phyloP scores from a whole-genome alignment of 2,329 filamentous ascomycete species.

The Hortaea werneckii region DNA sequence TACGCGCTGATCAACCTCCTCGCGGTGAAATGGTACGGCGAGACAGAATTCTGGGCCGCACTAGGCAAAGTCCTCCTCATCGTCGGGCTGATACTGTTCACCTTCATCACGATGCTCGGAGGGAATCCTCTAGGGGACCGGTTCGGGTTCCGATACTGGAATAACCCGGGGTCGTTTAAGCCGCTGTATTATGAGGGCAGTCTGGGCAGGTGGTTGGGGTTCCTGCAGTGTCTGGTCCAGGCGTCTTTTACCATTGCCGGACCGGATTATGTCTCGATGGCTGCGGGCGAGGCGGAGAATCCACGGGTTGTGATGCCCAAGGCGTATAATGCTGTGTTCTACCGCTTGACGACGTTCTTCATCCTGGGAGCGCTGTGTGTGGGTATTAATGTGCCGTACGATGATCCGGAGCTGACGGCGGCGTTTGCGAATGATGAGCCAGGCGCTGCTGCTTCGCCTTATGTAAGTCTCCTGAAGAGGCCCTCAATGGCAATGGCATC shows the following conservation, averaged over 20 bases:
- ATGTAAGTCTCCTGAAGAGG: slow-evolving; percentile 7
- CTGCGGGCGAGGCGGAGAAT: slow-evolving; percentile 37
- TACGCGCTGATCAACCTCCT: slow-evolving; percentile 35
- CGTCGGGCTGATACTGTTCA: slow-evolving; percentile 33
- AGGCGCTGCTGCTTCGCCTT: slow-evolving; percentile 18
- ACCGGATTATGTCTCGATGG: slow-evolving; percentile 40
- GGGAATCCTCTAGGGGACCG: slow-evolving; percentile 25
- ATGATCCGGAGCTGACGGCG: neutral
- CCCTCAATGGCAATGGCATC: too few relatives aligned
- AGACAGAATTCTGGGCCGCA: slow-evolving; percentile 43
- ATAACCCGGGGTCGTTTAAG: slow-evolving; percentile 23
- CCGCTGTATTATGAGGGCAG: slow-evolving; percentile 18
- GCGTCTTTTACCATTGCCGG: slow-evolving; percentile 32
- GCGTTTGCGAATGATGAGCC: slow-evolving; percentile 10
- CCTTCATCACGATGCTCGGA: slow-evolving; percentile 27
- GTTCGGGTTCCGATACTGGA: slow-evolving; percentile 38
- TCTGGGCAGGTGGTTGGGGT: slow-evolving; percentile 26
- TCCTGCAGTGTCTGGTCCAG: slow-evolving; percentile 24
- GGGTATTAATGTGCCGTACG: slow-evolving; percentile 14
- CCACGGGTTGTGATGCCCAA: slow-evolving; percentile 36
- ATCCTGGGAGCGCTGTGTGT: slow-evolving; percentile 36
- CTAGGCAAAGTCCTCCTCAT: slow-evolving; percentile 39
- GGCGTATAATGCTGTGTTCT: slow-evolving; percentile 40
- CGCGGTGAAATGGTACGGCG: slow-evolving; percentile 37
- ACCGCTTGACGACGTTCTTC: slow-evolving; percentile 38